A percentile compares a stretch with the other conserved stretches of the same genome.
phyloP scores from a whole-genome alignment of 164 flowering plant species.

The Tinospora cordifolia region DNA sequence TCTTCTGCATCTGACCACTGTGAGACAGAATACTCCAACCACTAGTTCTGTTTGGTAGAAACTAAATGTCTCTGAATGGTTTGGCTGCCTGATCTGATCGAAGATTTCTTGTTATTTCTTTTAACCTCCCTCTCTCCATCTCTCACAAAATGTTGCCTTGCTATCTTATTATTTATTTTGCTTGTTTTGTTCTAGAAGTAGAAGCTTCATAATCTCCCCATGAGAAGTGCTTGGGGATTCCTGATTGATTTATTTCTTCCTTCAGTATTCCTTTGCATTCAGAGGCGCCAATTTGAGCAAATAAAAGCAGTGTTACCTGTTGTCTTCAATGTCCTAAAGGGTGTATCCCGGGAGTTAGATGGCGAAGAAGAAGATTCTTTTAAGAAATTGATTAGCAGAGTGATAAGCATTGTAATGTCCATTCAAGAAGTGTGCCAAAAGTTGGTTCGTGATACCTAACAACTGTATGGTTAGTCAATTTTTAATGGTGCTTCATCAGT shows the following conservation, averaged over 20 bases:
- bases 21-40: background rate
- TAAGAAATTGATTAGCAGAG: conserved; percentile 37
- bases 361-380: conserved; percentile 25
- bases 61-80: background rate
- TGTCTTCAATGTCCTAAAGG: conserved; percentile 30
- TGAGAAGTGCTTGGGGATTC: background rate
- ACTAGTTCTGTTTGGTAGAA: background rate
- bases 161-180: background rate
- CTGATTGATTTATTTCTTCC: conserved; percentile 11
- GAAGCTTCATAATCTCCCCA: background rate
- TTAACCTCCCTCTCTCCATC: background rate
- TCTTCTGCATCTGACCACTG: background rate
- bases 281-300: conserved; percentile 77
- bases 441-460: conserved; percentile 44
- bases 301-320: conserved; percentile 40
- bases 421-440: conserved; percentile 41
- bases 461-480: background rate
- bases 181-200: background rate
- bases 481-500: background rate
- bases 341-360: conserved; percentile 28
- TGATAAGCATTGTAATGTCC: conserved; percentile 50
- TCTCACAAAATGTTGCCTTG: background rate
- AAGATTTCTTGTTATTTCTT: background rate
- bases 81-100: background rate
- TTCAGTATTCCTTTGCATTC: conserved; percentile 50